Percentiles rank a stretch among this genome's conserved stretches.
phyloP scores from a whole-genome alignment of 805 yeast genomes.

The Candida silvicultrix region DNA sequence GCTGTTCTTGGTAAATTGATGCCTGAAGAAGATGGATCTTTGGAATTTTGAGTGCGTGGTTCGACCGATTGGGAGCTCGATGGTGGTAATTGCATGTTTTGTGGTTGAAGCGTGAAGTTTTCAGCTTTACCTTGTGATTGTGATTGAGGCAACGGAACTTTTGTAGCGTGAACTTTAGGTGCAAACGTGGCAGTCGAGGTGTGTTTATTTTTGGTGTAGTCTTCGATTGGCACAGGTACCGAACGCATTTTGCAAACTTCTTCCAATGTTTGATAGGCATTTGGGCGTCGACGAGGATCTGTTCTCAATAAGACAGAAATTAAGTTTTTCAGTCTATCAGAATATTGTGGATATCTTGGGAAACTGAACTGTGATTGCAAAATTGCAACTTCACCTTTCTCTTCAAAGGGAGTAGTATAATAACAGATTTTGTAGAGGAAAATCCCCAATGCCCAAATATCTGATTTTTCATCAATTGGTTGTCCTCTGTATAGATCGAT shows the following conservation, averaged over 20 bases:
- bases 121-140: slow-evolving; percentile 1
- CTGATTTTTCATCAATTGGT: slow-evolving; percentile 77
- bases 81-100: neutral
- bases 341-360: slow-evolving; percentile 51
- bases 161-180: slow-evolving; percentile 2
- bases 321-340: slow-evolving; percentile 55
- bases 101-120: neutral
- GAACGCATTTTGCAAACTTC: slow-evolving; percentile 61
- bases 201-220: slow-evolving; percentile 28
- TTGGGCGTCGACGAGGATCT: slow-evolving; percentile 70
- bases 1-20: neutral
- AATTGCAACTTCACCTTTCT: slow-evolving; percentile 57
- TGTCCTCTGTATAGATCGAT: slow-evolving; percentile 60
- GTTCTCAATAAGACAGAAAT: slow-evolving; percentile 55
- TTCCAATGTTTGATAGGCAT: slow-evolving; percentile 61
- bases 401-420: slow-evolving; percentile 79
- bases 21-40: neutral
- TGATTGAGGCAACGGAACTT: neutral
- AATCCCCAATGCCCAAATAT: slow-evolving; percentile 81
- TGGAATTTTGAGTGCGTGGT: neutral
- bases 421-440: slow-evolving; percentile 73
- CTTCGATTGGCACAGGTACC: slow-evolving; percentile 33
- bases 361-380: slow-evolving; percentile 47
- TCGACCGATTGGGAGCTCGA: neutral
- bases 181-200: slow-evolving; percentile 1